A percentile compares a stretch with the other conserved stretches of the same genome.
These are phyloP conservation scores for Torrubiella hemipterigena DNA, from an alignment of 2,329 filamentous ascomycete genomes.

Conservation along the genomic window DNA sequence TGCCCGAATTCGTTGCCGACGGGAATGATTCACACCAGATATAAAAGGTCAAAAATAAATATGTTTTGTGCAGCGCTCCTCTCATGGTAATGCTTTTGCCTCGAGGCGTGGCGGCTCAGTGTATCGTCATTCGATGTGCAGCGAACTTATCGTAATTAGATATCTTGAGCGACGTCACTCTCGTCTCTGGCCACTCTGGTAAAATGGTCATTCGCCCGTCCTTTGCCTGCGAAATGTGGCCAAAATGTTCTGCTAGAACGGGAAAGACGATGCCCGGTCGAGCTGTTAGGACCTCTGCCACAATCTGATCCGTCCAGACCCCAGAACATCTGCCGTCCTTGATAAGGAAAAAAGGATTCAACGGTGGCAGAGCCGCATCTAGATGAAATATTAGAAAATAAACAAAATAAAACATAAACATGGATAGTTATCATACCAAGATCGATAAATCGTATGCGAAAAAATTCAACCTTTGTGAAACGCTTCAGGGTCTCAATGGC, in stretches of 20 bases:
- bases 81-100: neutral
- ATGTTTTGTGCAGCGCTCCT: neutral
- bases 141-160: conserved; percentile 42
- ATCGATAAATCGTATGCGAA: conserved; percentile 66
- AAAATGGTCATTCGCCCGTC: conserved; percentile 45
- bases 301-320: conserved; percentile 59
- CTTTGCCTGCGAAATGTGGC: conserved; percentile 45
- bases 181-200: conserved; percentile 40
- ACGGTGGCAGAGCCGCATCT: conserved; percentile 58
- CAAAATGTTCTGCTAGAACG: conserved; percentile 53
- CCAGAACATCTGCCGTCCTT: conserved; percentile 50
- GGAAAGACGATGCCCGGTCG: conserved; percentile 48
- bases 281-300: conserved; percentile 44
- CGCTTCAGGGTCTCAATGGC: conserved; percentile 48
- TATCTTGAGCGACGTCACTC: conserved; percentile 43
- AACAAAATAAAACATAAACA: neutral
- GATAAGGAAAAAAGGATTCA: conserved; percentile 64
- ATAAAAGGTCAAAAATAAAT: neutral
- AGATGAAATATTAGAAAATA: conserved; percentile 11
- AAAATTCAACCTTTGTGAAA: conserved; percentile 46
- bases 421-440: conserved; percentile 34
- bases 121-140: conserved; percentile 23
- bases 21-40: neutral
- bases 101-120: conserved; percentile 11
- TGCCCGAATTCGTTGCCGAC: neutral